These are phyloP conservation scores for Kazachstania psychrophila DNA, from an alignment of 805 yeast genomes.

Conservation along the genomic window DNA sequence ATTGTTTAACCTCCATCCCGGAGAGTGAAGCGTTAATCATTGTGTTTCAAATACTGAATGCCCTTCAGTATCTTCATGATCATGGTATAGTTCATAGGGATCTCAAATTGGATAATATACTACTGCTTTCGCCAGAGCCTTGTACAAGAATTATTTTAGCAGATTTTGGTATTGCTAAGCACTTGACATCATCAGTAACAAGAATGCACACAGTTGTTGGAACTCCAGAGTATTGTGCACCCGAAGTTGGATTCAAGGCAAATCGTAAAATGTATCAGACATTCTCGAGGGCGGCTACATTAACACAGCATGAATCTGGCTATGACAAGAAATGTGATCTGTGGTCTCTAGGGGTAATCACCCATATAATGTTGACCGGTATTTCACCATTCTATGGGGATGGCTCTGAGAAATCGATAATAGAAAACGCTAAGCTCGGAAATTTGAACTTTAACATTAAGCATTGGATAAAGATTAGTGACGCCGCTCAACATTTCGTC, in stretches of 20 bases:
- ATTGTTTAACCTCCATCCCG: conserved; percentile 34
- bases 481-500: conserved; percentile 40
- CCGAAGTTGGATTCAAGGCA: conserved; percentile 48
- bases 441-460: conserved; percentile 30
- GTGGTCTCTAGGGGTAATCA: conserved; percentile 60
- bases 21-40: conserved; percentile 49
- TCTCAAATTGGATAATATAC: conserved; percentile 55
- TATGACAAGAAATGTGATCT: conserved; percentile 53
- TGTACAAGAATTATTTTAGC: conserved; percentile 49
- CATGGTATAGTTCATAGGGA: conserved; percentile 56
- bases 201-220: conserved; percentile 47
- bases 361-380: conserved; percentile 52
- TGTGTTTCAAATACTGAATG: conserved; percentile 47
- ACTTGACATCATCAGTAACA: conserved; percentile 16
- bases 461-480: conserved; percentile 38
- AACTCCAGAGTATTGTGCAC: conserved; percentile 66
- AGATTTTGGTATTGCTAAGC: conserved; percentile 56
- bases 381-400: conserved; percentile 53
- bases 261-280: conserved; percentile 22
- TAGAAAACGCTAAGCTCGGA: conserved; percentile 36
- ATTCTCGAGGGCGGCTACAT: conserved; percentile 22
- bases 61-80: conserved; percentile 46
- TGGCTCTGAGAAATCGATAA: conserved; percentile 35
- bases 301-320: conserved; percentile 28
- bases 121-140: conserved; percentile 44